Conservation (phyloP, 2,329 filamentous ascomycete species). For the Alternaria rosae region DNA sequence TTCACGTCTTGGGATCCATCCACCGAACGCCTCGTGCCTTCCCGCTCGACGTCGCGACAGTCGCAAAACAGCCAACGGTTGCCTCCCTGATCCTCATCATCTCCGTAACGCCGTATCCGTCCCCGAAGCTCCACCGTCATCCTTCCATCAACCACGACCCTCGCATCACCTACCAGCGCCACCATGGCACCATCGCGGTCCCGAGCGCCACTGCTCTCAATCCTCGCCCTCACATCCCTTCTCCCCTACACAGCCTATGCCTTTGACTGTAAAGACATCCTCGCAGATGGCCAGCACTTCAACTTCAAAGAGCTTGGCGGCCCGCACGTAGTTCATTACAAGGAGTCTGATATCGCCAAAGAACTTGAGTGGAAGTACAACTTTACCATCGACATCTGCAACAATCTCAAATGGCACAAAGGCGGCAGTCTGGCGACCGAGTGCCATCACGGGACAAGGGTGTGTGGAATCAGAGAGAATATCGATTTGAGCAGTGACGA, state of each 20-base stretch:
- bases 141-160: constrained; percentile 11
- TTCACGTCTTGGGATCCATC: background rate
- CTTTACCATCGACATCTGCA: constrained; percentile 82
- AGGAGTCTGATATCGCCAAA: constrained; percentile 52
- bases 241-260: constrained; percentile 37
- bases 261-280: constrained; percentile 70
- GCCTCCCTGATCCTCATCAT: constrained; percentile 6
- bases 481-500: constrained; percentile 59
- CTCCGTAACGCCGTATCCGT: constrained; percentile 12
- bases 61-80: background rate
- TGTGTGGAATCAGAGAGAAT: constrained; percentile 75
- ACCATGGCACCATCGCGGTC: constrained; percentile 42
- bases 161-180: constrained; percentile 22
- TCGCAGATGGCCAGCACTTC: constrained; percentile 66
- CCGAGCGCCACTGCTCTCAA: constrained; percentile 29
- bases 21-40: background rate
- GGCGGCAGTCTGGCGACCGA: constrained; percentile 59
- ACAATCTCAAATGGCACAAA: constrained; percentile 68
- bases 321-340: constrained; percentile 71
- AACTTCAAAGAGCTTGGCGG: constrained; percentile 70
- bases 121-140: constrained; percentile 5
- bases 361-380: constrained; percentile 73
- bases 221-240: constrained; percentile 34
- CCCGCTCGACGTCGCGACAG: constrained; percentile 5
- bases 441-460: constrained; percentile 75